Evolutionary conservation across 768 basidiomycete genomes (phyloP), one percentile per base, ranked within the genome.

Genomic region (Pseudohyphozyma bogoriensis): DNA sequence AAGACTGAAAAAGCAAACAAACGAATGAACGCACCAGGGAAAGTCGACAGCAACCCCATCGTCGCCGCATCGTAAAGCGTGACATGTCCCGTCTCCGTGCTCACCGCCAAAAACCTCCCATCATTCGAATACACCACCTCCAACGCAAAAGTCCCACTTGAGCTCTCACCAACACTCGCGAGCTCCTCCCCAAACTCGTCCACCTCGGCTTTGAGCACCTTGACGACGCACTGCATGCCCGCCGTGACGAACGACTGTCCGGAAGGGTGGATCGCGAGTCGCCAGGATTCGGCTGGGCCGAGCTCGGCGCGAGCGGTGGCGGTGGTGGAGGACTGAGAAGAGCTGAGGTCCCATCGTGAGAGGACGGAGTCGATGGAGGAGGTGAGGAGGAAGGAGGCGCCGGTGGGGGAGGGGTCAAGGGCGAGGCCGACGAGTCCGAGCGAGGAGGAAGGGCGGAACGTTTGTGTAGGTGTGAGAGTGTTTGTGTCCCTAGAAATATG

Each of bases 341-440:
- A 47, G 20, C 24, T 20, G 24, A 24, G 46, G 29, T 28, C 42
- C 59, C 44, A 65, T 29, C 63, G 59, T 18, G 49, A 58, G 44
- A 67, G 44, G 33, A 67, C 65, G 22, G 62, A 63, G 46, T 67
- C 65, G 37, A 67, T 42, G 32, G 65, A 58, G 53, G 44, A 60
- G 11, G 59, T 42, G 29, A 67, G 54, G 29, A 67, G 35, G 55
- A 60, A 67, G 1, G 47, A 26, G 18, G 59, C 62, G 22, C 61
- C 60, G 22, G 5, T 8, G 5, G 45, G 37, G 0, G 51, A 32
- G 18, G 62, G 62, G 50, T 67, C 62, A 31, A 67, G 31, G 51
- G 63, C 65, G 28, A 67, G 54, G n/a, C 56, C 53, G 49, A 67
- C 65, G 54, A 67, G 55, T 2, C 65, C 65, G 52, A 67, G 59